Conservation (phyloP, 2,329 filamentous ascomycete species). For the Ophiocordyceps sinensis region DNA sequence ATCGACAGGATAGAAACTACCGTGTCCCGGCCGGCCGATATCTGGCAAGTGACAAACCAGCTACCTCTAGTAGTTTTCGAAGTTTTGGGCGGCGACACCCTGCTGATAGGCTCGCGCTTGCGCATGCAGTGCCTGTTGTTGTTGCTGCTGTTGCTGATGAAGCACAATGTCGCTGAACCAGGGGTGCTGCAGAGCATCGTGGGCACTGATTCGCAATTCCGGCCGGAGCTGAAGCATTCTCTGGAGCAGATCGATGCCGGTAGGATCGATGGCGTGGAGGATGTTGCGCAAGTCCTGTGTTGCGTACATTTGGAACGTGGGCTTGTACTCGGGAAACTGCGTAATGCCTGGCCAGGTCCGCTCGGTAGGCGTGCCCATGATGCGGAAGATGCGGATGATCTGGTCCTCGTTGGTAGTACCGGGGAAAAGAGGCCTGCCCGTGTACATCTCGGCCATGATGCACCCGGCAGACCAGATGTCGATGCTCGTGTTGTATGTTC, state of each 20-base stretch:
- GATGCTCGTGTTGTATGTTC: conserved; percentile 99
- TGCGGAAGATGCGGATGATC: conserved; percentile 88
- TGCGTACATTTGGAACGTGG: conserved; percentile 84
- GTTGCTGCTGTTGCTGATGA: conserved; percentile 34
- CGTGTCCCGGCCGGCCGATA: background rate
- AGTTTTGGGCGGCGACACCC: conserved; percentile 22
- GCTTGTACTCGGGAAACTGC: conserved; percentile 94
- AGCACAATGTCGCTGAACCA: conserved; percentile 74
- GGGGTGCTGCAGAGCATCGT: conserved; percentile 73
- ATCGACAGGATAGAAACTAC: background rate
- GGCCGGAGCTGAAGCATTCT: conserved; percentile 87
- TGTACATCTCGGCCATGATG: conserved; percentile 99
- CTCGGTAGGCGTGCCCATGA: conserved; percentile 96
- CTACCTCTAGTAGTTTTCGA: conserved; percentile 18
- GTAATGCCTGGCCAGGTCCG: conserved; percentile 91
- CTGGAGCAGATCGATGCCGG: conserved; percentile 75
- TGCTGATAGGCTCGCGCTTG: conserved; percentile 26
- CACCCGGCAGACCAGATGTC: conserved; percentile 99
- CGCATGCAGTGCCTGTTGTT: conserved; percentile 23
- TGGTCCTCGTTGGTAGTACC: conserved; percentile 98
- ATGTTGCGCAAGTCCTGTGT: conserved; percentile 82
- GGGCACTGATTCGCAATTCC: conserved; percentile 78
- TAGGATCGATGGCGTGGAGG: conserved; percentile 75
- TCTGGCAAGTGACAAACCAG: background rate
- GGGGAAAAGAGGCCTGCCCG: conserved; percentile 84